phyloP scores from a whole-genome alignment of 2,329 filamentous ascomycete genomes.

The Aspergillus aculeatinus region DNA sequence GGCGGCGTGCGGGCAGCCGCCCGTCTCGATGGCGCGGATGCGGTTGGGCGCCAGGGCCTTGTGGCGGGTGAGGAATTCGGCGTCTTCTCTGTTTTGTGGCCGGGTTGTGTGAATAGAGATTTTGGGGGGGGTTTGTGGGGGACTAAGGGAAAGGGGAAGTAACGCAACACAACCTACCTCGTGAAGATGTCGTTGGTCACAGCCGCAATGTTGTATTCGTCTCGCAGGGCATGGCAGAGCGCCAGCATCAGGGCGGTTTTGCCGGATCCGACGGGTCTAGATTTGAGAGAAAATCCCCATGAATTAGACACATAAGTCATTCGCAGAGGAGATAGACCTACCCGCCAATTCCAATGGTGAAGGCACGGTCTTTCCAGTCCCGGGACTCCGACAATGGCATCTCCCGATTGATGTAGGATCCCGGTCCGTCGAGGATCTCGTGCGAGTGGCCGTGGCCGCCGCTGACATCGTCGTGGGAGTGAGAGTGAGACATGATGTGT shows the following conservation, averaged over 20 bases:
- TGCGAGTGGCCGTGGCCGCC: slow-evolving; percentile 85
- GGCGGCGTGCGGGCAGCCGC: slow-evolving; percentile 93
- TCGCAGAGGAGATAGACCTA: slow-evolving; percentile 44
- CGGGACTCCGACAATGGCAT: slow-evolving; percentile 90
- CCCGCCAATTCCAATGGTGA: slow-evolving; percentile 98
- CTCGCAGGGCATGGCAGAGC: slow-evolving; percentile 80
- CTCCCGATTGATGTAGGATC: slow-evolving; percentile 84
- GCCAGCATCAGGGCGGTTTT: slow-evolving; percentile 97
- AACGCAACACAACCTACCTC: slow-evolving; percentile 41
- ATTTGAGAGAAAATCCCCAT: background rate
- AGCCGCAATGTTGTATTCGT: slow-evolving; percentile 81
- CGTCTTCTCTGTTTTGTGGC: slow-evolving; percentile 67
- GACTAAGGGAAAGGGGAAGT: background rate
- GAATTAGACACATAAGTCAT: background rate
- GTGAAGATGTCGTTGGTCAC: slow-evolving; percentile 99
- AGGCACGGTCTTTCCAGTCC: slow-evolving; percentile 83
- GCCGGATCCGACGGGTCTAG: slow-evolving; percentile 88
- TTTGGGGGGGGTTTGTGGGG: background rate
- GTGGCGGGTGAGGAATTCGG: slow-evolving; percentile 91
- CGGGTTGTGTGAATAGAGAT: background rate
- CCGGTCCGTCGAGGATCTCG: slow-evolving; percentile 91
- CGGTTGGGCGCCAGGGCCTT: slow-evolving; percentile 76
- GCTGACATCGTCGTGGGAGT: slow-evolving; percentile 55
- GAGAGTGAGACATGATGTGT: slow-evolving; percentile 36
- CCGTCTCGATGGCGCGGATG: slow-evolving; percentile 95